Evolutionary conservation across 495 filamentous ascomycete genomes (phyloP).

Genomic region (Neurospora sp.): DNA sequence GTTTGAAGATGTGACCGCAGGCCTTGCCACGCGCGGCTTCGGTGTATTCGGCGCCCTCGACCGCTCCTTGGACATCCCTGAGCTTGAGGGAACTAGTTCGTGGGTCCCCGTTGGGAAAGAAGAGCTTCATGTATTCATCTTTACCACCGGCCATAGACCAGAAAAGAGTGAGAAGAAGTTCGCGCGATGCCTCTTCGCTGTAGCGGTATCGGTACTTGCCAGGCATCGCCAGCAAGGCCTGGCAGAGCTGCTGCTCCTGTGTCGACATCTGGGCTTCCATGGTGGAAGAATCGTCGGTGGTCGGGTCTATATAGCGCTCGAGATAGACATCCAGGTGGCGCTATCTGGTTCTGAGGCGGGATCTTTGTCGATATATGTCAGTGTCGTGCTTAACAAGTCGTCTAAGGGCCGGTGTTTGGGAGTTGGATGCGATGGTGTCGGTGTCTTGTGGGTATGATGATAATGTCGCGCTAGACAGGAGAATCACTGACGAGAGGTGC

Average conservation of each 20-base stretch:
- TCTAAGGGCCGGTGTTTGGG: background rate
- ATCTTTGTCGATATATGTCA: background rate
- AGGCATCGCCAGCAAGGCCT: constrained; percentile 63
- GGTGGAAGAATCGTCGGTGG: constrained; percentile 2
- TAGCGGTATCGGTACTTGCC: constrained; percentile 60
- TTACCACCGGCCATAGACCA: constrained; percentile 68
- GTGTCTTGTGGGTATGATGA: background rate
- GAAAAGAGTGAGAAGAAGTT: constrained; percentile 71
- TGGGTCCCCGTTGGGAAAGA: constrained; percentile 64
- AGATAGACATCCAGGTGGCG: background rate
- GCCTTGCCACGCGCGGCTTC: constrained; percentile 83
- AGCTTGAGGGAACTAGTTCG: constrained; percentile 49
- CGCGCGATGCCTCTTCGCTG: constrained; percentile 52
- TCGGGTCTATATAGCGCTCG: background rate
- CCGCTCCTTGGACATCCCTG: constrained; percentile 75
- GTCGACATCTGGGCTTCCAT: constrained; percentile 48
- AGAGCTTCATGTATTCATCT: constrained; percentile 56
- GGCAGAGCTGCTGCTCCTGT: constrained; percentile 71
- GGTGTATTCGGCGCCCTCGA: constrained; percentile 90
- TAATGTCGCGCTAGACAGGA: background rate
- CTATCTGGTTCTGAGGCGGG: background rate
- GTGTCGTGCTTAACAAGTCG: background rate
- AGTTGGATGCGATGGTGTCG: background rate
- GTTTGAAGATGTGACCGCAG: constrained; percentile 95
- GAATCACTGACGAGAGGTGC: background rate